Evolutionary conservation across 139 green algal genomes (phyloP).

Genomic region (Coccomyxa sp.): DNA sequence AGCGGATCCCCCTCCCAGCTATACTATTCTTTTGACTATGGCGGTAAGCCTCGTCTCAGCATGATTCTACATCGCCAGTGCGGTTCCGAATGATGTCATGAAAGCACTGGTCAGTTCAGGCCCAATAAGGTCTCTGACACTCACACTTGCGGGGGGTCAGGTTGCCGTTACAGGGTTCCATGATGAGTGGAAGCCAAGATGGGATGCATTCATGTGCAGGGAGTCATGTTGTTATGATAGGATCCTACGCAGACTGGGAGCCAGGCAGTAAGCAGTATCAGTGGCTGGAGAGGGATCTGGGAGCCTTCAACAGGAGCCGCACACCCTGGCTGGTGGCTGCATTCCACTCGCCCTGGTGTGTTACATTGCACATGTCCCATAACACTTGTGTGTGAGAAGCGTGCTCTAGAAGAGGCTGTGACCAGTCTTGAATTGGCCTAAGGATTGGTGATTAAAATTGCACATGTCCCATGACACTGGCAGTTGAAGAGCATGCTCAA

Average conservation of each 20-base stretch:
- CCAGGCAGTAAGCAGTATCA: conserved; percentile 24
- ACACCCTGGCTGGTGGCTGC: conserved; percentile 71
- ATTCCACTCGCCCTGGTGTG: conserved; percentile 64
- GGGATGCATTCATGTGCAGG: neutral
- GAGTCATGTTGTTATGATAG: conserved; percentile 61
- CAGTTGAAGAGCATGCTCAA: neutral
- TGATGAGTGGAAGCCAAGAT: neutral
- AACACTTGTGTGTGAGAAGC: neutral
- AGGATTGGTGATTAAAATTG: neutral
- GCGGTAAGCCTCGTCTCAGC: neutral
- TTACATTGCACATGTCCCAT: neutral
- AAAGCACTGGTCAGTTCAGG: no score
- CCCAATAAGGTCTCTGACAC: no score
- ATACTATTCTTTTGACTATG: conserved; percentile 59
- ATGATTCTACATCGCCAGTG: neutral
- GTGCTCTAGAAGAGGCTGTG: neutral
- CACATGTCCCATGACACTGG: neutral
- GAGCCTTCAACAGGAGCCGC: conserved; percentile 39
- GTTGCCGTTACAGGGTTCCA: no score
- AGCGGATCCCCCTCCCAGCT: conserved; percentile 30
- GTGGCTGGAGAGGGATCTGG: conserved; percentile 70
- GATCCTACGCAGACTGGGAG: conserved; percentile 30
- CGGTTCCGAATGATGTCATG: neutral
- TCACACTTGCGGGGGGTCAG: no score
- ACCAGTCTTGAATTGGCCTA: no score